These are phyloP conservation scores for Diutina scorzettiae DNA, from an alignment of 1,139 yeast species.

Conservation along the genomic window DNA sequence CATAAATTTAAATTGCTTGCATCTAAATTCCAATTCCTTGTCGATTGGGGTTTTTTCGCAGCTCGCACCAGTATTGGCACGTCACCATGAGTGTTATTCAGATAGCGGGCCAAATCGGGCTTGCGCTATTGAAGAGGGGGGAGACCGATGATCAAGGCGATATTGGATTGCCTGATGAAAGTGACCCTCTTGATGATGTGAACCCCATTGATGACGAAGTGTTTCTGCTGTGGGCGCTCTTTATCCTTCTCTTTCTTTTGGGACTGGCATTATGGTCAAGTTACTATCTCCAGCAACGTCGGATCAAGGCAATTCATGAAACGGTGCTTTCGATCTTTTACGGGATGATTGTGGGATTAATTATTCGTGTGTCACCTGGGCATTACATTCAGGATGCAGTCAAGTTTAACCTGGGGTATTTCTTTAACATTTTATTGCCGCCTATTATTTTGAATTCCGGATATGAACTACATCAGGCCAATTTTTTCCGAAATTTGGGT, in stretches of 20 bases:
- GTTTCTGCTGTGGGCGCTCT: slow-evolving; percentile 93
- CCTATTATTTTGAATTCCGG: slow-evolving; percentile 96
- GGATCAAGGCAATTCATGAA: slow-evolving; percentile 92
- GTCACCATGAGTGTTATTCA: neutral
- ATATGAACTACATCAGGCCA: slow-evolving; percentile 89
- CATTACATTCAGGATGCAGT: slow-evolving; percentile 96
- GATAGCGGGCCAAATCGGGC: neutral
- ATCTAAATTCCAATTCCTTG: no score
- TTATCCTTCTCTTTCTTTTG: slow-evolving; percentile 67
- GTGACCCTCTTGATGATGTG: slow-evolving; percentile 29
- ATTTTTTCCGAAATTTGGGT: slow-evolving; percentile 86
- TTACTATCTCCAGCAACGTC: slow-evolving; percentile 80
- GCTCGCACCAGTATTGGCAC: no score
- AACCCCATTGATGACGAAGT: slow-evolving; percentile 95
- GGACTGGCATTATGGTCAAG: slow-evolving; percentile 92
- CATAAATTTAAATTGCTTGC: no score
- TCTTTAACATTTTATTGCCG: slow-evolving; percentile 87
- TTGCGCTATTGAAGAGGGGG: neutral
- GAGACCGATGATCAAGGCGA: slow-evolving; percentile 1
- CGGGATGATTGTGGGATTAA: slow-evolving; percentile 91
- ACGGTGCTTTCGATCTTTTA: slow-evolving; percentile 91
- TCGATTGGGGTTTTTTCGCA: no score
- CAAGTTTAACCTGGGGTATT: slow-evolving; percentile 86
- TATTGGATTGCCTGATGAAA: neutral
- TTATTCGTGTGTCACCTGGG: slow-evolving; percentile 86